These are phyloP conservation scores for Aspergillus flavus DNA, from an alignment of 2,329 filamentous ascomycete species.

Conservation along the genomic window DNA sequence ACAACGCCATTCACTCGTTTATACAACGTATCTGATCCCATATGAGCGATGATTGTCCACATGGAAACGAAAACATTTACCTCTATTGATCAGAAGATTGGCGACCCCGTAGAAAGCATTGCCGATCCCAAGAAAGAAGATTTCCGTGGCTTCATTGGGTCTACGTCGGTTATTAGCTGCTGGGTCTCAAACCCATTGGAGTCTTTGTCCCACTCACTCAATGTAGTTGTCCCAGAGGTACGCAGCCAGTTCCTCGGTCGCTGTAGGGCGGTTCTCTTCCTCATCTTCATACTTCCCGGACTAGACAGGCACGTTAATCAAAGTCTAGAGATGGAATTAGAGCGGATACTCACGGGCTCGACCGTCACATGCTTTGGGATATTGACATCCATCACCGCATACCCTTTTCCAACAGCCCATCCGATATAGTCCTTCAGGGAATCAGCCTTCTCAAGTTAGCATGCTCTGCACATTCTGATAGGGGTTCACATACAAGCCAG, in stretches of 20 bases:
- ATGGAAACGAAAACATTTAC: slow-evolving; percentile 46
- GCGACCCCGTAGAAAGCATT: slow-evolving; percentile 83
- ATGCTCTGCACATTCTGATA: slow-evolving; percentile 18
- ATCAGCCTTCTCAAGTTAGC: slow-evolving; percentile 67
- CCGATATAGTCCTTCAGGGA: slow-evolving; percentile 77
- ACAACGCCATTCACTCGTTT: slow-evolving; percentile 70
- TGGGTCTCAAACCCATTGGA: neutral
- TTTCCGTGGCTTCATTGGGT: slow-evolving; percentile 66
- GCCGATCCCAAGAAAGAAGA: slow-evolving; percentile 88
- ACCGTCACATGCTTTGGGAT: slow-evolving; percentile 76
- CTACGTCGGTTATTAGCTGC: slow-evolving; percentile 38
- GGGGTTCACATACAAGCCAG: slow-evolving; percentile 70
- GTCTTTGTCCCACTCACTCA: slow-evolving; percentile 54
- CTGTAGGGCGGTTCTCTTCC: slow-evolving; percentile 54
- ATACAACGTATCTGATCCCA: slow-evolving; percentile 58
- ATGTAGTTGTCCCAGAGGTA: slow-evolving; percentile 99
- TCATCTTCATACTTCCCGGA: slow-evolving; percentile 48
- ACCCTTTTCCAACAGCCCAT: slow-evolving; percentile 76
- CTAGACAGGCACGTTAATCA: slow-evolving; percentile 25
- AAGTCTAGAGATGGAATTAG: neutral
- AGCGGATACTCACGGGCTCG: slow-evolving; percentile 55
- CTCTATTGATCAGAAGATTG: slow-evolving; percentile 74
- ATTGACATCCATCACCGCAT: slow-evolving; percentile 89
- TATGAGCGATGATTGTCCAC: neutral
- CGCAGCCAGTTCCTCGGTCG: slow-evolving; percentile 70